Percentiles rank a stretch among this genome's conserved stretches.
These are phyloP conservation scores for Epichloe coenophiala DNA, from an alignment of 2,329 filamentous ascomycete genomes.

Conservation along the genomic window DNA sequence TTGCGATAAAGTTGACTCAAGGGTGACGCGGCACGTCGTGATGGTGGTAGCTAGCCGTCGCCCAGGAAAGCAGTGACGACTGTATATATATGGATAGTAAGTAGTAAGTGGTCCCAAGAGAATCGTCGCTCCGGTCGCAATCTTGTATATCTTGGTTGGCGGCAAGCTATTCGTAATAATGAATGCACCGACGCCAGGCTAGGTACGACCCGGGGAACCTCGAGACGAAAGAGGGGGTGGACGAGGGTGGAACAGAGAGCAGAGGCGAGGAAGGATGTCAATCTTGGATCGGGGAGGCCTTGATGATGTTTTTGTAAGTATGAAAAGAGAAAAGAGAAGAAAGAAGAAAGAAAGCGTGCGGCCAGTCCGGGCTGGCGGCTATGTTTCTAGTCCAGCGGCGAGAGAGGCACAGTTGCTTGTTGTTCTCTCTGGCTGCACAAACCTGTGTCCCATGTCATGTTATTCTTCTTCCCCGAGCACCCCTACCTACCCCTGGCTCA, in stretches of 20 bases:
- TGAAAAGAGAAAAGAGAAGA: background rate
- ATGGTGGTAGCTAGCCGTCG: no score
- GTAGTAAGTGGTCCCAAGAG: no score
- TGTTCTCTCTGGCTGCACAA: slow-evolving; percentile 4
- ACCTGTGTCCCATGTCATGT: background rate
- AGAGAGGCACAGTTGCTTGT: background rate
- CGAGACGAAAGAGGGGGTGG: background rate
- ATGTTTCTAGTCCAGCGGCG: background rate
- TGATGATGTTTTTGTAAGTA: slow-evolving; percentile 21
- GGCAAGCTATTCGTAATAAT: background rate
- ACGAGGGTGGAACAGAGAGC: background rate
- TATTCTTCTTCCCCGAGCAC: background rate
- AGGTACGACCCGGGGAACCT: no score
- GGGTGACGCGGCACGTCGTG: no score
- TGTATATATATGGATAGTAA: no score
- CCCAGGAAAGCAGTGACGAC: no score
- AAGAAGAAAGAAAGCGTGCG: background rate
- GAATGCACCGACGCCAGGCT: no score
- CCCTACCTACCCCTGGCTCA: background rate
- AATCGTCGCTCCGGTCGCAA: no score
- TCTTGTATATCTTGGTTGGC: no score
- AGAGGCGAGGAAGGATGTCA: background rate
- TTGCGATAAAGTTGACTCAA: no score
- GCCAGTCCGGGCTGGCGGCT: background rate
- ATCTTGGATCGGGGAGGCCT: background rate